Base-by-base conservation (phyloP, 805 yeast genomes). In the Candida pseudofarinosa region DNA sequence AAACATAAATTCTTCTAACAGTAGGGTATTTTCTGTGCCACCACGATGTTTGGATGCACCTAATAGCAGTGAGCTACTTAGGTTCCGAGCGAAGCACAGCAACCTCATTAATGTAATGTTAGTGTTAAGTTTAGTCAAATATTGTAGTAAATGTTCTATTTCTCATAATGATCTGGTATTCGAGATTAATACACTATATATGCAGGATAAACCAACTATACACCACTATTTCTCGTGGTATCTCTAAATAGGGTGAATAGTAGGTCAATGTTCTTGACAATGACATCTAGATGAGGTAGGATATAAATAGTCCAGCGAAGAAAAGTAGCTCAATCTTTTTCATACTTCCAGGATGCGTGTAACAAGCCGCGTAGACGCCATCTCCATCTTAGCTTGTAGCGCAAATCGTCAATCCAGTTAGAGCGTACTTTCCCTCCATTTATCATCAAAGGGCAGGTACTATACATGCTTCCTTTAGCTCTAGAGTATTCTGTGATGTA, bases 1-100 rank as follows among this genome's bases (percentile, higher is more conserved):
- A 40, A 70, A 69, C 28, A 70, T 40, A 43, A 70, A 70, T 43
- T 70, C 74, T 35, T 70, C 73, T 4, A 70, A 50, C 4, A 69
- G 53, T 16, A 65, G 41, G 1, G 58, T 45, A 14, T 38, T 46
- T 2, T 52, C 51, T 35, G 48, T 37, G 17, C 34, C 39, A 13
- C 32, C 12, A 12, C 17, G 20, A 13, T 19, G 16, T 5, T 13
- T 32, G 3, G n/a, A 4, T 19, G 28, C 3, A 2, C 12, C 6
- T 13, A 10, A 12, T 3, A 13, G 8, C 12, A 13, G 16, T 7
- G n/a, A 7, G 19, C 28, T 35, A 13, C 38, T 35, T 18, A 35
- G 4, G 4, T 19, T 19, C 13, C 38, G 23, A 13, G 15, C 6
- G 14, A 19, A 10, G 3, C 8, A 35, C 13, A 32, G 17, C 28